A percentile compares a stretch with the other conserved stretches of the same genome.
Conservation (phyloP, 1,284 basidiomycete genomes). For the Hemileia vastatrix region DNA sequence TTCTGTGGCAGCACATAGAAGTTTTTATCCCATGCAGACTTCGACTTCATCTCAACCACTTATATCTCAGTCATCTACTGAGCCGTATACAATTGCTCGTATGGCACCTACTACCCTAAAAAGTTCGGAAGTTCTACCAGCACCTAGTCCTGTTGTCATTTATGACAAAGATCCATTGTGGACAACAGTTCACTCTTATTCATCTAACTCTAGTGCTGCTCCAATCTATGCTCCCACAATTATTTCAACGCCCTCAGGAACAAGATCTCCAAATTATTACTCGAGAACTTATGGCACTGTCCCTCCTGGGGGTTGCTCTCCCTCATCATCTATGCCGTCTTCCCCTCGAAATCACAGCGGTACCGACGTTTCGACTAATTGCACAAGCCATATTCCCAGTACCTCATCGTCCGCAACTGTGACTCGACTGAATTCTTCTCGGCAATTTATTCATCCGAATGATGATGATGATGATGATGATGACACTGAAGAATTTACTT, state of each 20-base stretch:
- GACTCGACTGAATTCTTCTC: slow-evolving; percentile 5
- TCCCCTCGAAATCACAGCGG: slow-evolving; percentile 5
- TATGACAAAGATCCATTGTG: slow-evolving; percentile 48
- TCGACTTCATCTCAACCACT: slow-evolving; percentile 35
- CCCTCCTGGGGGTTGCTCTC: slow-evolving; percentile 42
- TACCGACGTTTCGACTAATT: too few relatives aligned
- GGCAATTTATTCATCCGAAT: too few relatives aligned
- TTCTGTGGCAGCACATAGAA: slow-evolving; percentile 16
- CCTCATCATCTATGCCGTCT: slow-evolving; percentile 27
- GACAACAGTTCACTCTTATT: neutral
- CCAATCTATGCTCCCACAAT: slow-evolving; percentile 13
- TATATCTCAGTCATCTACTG: slow-evolving; percentile 43
- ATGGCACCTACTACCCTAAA: slow-evolving; percentile 91
- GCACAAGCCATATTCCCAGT: neutral
- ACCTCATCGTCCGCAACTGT: slow-evolving; percentile 5
- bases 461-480: too few relatives aligned
- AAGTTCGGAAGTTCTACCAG: slow-evolving; percentile 51
- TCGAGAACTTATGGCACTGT: too few relatives aligned
- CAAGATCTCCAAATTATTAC: slow-evolving; percentile 46
- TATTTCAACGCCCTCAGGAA: slow-evolving; percentile 11
- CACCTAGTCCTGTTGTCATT: slow-evolving; percentile 53
- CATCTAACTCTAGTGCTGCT: slow-evolving; percentile 1
- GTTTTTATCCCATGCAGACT: slow-evolving; percentile 49
- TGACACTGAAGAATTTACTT: slow-evolving; percentile 22
- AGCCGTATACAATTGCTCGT: slow-evolving; percentile 77